These are phyloP conservation scores for Aspergillus indologenus DNA, from an alignment of 495 filamentous ascomycete genomes.

Conservation along the genomic window DNA sequence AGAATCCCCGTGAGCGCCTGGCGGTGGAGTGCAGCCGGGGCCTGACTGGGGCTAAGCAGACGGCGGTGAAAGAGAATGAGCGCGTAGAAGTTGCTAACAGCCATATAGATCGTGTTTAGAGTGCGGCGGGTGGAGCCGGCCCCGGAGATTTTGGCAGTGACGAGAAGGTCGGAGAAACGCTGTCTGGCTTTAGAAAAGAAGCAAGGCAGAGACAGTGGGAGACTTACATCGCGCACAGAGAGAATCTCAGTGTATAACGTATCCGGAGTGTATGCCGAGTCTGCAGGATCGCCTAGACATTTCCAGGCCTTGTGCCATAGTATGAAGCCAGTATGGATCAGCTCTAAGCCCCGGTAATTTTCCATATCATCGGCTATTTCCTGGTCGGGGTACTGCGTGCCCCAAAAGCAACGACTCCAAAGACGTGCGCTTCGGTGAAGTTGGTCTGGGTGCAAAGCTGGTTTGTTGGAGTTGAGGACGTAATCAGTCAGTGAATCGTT, in stretches of 20 bases:
- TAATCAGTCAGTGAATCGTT: constrained; percentile 39
- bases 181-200: constrained; percentile 16
- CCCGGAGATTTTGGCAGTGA: constrained; percentile 41
- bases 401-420: constrained; percentile 47
- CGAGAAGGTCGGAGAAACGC: constrained; percentile 43
- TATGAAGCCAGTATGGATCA: constrained; percentile 33
- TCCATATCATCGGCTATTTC: constrained; percentile 49
- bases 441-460: constrained; percentile 38
- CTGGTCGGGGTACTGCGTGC: constrained; percentile 42
- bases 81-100: constrained; percentile 43
- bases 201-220: background rate
- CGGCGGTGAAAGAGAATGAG: constrained; percentile 44
- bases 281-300: constrained; percentile 30
- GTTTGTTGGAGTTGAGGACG: constrained; percentile 34
- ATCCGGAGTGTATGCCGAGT: constrained; percentile 28
- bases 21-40: constrained; percentile 29
- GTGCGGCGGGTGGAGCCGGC: constrained; percentile 36
- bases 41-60: constrained; percentile 24
- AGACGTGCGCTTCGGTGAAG: constrained; percentile 39
- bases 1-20: constrained; percentile 35
- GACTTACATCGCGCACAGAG: constrained; percentile 32
- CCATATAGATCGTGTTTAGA: constrained; percentile 48
- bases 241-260: constrained; percentile 34
- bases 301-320: constrained; percentile 43
- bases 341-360: constrained; percentile 42